A percentile compares a stretch with the other conserved stretches of the same genome.
These are phyloP conservation scores for Moesziomyces sp. DNA, from an alignment of 1,284 basidiomycete species.

Conservation along the genomic window DNA sequence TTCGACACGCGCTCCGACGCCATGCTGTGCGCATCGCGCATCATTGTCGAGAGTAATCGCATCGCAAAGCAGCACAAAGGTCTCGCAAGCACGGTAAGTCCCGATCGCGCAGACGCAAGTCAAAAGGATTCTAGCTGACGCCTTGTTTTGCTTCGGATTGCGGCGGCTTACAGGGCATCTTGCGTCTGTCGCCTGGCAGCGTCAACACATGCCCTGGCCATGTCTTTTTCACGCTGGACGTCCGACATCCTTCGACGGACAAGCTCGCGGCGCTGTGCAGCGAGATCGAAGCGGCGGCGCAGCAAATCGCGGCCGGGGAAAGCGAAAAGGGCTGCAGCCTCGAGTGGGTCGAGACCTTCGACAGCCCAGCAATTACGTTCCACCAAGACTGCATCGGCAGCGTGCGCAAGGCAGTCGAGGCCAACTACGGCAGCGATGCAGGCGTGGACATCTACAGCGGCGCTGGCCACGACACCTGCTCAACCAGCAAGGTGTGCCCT, in stretches of 20 bases:
- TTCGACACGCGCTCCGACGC: slow-evolving; percentile 43
- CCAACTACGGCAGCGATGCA: slow-evolving; percentile 25
- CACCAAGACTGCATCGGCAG: slow-evolving; percentile 33
- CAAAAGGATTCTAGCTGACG: background rate
- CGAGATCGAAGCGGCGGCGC: slow-evolving; percentile 23
- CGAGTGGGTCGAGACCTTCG: slow-evolving; percentile 38
- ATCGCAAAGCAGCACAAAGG: slow-evolving; percentile 40
- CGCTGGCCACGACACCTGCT: slow-evolving; percentile 51
- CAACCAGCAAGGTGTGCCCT: slow-evolving; percentile 41
- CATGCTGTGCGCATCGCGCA: slow-evolving; percentile 38
- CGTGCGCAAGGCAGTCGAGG: slow-evolving; percentile 34
- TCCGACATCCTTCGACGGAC: slow-evolving; percentile 33
- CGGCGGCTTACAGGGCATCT: slow-evolving; percentile 14
- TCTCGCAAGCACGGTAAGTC: slow-evolving; percentile 33
- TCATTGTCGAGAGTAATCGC: slow-evolving; percentile 41
- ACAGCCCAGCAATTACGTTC: slow-evolving; percentile 42
- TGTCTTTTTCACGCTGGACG: slow-evolving; percentile 42
- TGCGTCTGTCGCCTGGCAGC: slow-evolving; percentile 37
- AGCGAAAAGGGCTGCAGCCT: slow-evolving; percentile 39
- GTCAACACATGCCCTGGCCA: slow-evolving; percentile 45
- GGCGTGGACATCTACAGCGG: slow-evolving; percentile 38
- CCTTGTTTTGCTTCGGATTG: background rate
- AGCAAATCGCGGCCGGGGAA: slow-evolving; percentile 15
- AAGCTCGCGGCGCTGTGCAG: slow-evolving; percentile 21
- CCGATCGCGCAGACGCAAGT: too few species aligned